Conservation (phyloP, 2,329 filamentous ascomycete species). For the Beauveria bassiana region DNA sequence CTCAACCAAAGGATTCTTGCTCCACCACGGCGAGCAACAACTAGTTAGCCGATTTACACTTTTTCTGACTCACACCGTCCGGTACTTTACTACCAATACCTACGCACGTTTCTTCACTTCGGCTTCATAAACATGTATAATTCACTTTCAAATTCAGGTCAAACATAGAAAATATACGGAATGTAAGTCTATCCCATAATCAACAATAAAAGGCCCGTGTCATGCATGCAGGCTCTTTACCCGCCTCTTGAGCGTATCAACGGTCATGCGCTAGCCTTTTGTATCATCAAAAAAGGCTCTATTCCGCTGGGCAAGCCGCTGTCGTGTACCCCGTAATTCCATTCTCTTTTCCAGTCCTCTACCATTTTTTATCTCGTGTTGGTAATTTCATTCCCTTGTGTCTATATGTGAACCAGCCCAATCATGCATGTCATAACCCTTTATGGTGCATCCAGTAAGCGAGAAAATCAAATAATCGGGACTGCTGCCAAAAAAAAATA, state of each 20-base stretch:
- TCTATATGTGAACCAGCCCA: slow-evolving; percentile 19
- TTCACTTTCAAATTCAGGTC: too few species aligned
- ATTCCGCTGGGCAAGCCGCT: not conserved
- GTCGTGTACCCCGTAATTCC: not conserved
- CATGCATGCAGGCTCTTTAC: slow-evolving; percentile 8
- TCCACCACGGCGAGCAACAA: not conserved
- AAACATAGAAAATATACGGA: not conserved
- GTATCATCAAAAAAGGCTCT: slow-evolving; percentile 1
- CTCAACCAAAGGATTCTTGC: not conserved
- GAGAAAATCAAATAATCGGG: not conserved
- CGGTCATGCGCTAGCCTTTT: not conserved
- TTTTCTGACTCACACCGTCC: slow-evolving; percentile 6
- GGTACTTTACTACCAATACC: not conserved
- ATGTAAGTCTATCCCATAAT: slow-evolving; percentile 9
- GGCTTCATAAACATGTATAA: not conserved
- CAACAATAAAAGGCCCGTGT: slow-evolving; percentile 7
- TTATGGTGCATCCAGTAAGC: slow-evolving; percentile 10
- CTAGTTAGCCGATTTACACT: not conserved
- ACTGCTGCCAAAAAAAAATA: not conserved
- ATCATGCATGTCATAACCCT: slow-evolving; percentile 9
- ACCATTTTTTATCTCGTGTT: slow-evolving; percentile 1
- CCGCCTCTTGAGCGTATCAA: slow-evolving; percentile 3
- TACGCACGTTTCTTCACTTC: not conserved
- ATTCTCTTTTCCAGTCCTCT: not conserved
- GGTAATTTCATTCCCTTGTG: not conserved